A percentile compares a stretch with the other conserved stretches of the same genome.
phyloP scores from a whole-genome alignment of 208 protist genomes.

The Crithidia bombi region DNA sequence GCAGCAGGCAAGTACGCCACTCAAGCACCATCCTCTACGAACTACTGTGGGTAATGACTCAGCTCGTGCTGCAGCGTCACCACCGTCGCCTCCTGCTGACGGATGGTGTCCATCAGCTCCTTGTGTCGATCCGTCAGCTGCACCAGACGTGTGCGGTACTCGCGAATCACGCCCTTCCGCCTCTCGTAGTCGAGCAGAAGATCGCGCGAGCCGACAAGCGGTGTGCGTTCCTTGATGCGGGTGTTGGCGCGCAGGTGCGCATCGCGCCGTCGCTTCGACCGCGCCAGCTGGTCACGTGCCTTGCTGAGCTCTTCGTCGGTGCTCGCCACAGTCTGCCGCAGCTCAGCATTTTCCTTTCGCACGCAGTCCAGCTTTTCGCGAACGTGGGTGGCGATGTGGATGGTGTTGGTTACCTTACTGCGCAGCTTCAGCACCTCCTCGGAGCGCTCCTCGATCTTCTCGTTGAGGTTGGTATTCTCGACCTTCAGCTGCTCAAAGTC shows the following conservation, averaged over 20 bases:
- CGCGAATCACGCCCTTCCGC: conserved; percentile 81
- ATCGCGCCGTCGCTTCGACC: conserved; percentile 93
- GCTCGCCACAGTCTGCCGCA: conserved; percentile 87
- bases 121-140: conserved; percentile 80
- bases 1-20: not conserved
- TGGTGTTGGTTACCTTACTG: conserved; percentile 95
- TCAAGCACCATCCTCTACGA: not conserved
- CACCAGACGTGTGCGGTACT: conserved; percentile 75
- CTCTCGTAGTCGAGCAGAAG: conserved; percentile 95
- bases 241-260: conserved; percentile 83
- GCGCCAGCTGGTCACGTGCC: conserved; percentile 88
- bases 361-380: conserved; percentile 98
- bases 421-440: conserved; percentile 97
- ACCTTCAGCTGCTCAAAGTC: conserved; percentile 99
- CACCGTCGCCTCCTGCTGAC: conserved; percentile 60
- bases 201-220: conserved; percentile 93
- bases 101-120: conserved; percentile 63
- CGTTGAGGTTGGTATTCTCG: conserved; percentile 98
- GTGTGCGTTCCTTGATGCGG: conserved; percentile 92
- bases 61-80: conserved; percentile 63
- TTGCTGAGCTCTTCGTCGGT: conserved; percentile 90
- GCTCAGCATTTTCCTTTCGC: conserved; percentile 87
- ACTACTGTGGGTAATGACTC: conserved; percentile 58
- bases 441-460: conserved; percentile 99
- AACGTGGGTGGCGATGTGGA: conserved; percentile 98